Evolutionary conservation across 306 rosid genomes (phyloP), one percentile per base, ranked within the genome.

Genomic region (Medicago ruthenica): DNA sequence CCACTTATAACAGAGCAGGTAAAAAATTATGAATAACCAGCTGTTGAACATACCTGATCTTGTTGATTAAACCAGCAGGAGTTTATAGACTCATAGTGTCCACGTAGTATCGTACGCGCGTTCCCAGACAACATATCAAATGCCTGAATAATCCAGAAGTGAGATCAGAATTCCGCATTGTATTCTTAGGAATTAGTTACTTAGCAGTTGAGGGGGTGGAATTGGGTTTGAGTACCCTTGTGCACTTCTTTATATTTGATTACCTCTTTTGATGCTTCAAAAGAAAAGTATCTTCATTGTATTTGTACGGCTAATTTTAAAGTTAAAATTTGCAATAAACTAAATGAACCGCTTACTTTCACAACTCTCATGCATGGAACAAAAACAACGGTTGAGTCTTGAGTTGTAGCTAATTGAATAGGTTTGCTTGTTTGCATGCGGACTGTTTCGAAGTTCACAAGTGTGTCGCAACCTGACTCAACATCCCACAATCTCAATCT

Each of bases 341-440:
- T 16, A 50, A 22, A 41, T 8, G 50, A 42, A 74, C 68, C 53
- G 24, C 27, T 8, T 85, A 92, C 97, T 83, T 95, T 95, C 78
- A 89, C 96, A 82, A 94, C 27, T 74, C 92, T 75, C 97, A 90
- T 92, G 96, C 99, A 95, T 64, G 99, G 99, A 85, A 89, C 97
- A 84, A 95, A 95, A 80, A 86, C 89, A 66, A 83, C 82, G 73
- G 83, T 62, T 9, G 93, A 82, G 82, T 89, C 96, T 71, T 79
- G 92, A 78, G 87, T 76, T 66, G 97, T 90, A 70, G 97, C 99
- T 70, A 95, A 79, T 80, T 92, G 99, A 79, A 92, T 87, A 50
- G 99, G 99, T 80, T 85, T 95, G 88, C 76, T 86, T 76, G 84
- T 89, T 75, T 90, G 99, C 70, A 95, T 80, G 79, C 97, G 97